These are phyloP conservation scores for Aspergillus puulaauensis DNA, from an alignment of 2,329 filamentous ascomycete species.

Conservation along the genomic window DNA sequence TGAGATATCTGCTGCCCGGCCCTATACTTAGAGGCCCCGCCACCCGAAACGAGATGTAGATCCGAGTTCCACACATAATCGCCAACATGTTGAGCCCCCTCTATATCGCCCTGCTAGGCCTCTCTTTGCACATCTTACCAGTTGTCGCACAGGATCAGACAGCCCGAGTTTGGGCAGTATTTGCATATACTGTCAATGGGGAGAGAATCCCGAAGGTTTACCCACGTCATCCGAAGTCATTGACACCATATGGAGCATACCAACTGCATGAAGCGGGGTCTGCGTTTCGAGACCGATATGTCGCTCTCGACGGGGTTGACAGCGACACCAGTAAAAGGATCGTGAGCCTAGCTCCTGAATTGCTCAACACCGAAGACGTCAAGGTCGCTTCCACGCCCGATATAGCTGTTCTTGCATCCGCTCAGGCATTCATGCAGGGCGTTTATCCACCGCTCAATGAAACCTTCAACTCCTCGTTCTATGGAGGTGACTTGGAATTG, in stretches of 20 bases:
- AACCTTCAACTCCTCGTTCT: slow-evolving; percentile 31
- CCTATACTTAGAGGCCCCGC: background rate
- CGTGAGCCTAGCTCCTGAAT: slow-evolving; percentile 45
- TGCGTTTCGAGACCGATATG: slow-evolving; percentile 54
- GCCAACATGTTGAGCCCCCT: slow-evolving; percentile 10
- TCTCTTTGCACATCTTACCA: slow-evolving; percentile 13
- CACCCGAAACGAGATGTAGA: background rate
- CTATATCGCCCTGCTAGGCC: background rate
- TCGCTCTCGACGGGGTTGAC: slow-evolving; percentile 32
- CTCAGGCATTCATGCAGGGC: slow-evolving; percentile 62
- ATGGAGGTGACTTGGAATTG: slow-evolving; percentile 40
- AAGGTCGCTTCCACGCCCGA: slow-evolving; percentile 49
- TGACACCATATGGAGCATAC: slow-evolving; percentile 57
- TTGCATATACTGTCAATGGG: slow-evolving; percentile 56
- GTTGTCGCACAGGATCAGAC: slow-evolving; percentile 27
- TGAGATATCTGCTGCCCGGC: background rate
- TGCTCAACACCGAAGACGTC: slow-evolving; percentile 48
- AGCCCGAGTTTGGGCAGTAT: slow-evolving; percentile 47
- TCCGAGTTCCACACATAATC: background rate
- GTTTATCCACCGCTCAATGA: slow-evolving; percentile 54
- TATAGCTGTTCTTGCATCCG: slow-evolving; percentile 52
- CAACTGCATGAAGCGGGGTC: slow-evolving; percentile 52
- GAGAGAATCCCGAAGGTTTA: slow-evolving; percentile 53
- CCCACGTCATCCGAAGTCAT: slow-evolving; percentile 29
- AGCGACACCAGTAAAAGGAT: slow-evolving; percentile 38